Percentiles rank a stretch among this genome's conserved stretches.
phyloP scores from a whole-genome alignment of 352 stramenopile species.

The Halophytophthora polymorphica region DNA sequence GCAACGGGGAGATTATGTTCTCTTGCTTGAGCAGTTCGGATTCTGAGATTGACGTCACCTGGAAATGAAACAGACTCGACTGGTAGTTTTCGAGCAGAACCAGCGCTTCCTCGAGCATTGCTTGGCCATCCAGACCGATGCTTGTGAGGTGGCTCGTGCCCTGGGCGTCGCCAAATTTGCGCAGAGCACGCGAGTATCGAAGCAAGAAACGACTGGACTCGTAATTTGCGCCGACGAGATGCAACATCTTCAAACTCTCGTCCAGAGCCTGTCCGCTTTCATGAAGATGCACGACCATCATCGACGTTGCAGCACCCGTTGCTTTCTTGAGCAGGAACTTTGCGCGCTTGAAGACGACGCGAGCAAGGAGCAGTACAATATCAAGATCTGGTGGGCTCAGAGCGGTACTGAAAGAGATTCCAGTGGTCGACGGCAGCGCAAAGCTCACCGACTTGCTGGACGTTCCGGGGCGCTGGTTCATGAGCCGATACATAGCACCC shows the following conservation, averaged over 20 bases:
- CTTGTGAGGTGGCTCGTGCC: neutral
- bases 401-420: neutral
- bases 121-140: constrained; percentile 3
- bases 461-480: constrained; percentile 2
- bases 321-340: constrained; percentile 19
- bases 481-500: constrained; percentile 8
- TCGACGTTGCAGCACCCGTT: neutral
- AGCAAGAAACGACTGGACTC: constrained; percentile 13
- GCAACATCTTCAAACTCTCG: constrained; percentile 14
- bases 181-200: constrained; percentile 15
- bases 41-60: neutral
- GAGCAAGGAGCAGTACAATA: constrained; percentile 24
- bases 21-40: constrained; percentile 12
- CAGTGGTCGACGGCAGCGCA: neutral
- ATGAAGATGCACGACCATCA: constrained; percentile 5
- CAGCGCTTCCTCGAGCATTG: constrained; percentile 18
- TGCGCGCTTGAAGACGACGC: constrained; percentile 33
- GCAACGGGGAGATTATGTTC: constrained; percentile 10
- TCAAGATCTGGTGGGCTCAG: constrained; percentile 11
- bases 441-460: neutral
- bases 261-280: constrained; percentile 18
- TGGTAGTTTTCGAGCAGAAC: constrained; percentile 9
- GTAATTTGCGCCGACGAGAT: constrained; percentile 16
- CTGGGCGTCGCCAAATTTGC: constrained; percentile 1
- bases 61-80: constrained; percentile 2